phyloP scores from a whole-genome alignment of 768 basidiomycete genomes.

The Rhizopogon sp. region DNA sequence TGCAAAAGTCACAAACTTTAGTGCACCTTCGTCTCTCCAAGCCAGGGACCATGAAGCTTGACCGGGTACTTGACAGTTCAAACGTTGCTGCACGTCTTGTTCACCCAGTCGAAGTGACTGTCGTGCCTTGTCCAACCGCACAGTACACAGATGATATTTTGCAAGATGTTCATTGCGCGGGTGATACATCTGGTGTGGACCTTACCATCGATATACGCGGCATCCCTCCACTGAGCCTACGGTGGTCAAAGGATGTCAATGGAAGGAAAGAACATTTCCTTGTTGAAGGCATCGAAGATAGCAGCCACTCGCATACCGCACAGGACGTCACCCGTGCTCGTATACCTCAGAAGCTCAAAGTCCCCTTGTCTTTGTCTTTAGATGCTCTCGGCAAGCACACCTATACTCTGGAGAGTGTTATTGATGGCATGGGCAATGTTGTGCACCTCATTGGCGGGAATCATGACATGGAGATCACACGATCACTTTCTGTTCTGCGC shows the following conservation, averaged over 20 bases:
- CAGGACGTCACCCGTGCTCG: slow-evolving; percentile 19
- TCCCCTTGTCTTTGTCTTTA: slow-evolving; percentile 65
- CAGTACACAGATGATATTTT: slow-evolving; percentile 48
- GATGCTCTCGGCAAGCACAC: slow-evolving; percentile 61
- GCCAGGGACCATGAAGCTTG: slow-evolving; percentile 73
- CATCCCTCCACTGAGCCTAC: slow-evolving; percentile 71
- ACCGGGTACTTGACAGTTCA: slow-evolving; percentile 65
- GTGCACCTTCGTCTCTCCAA: slow-evolving; percentile 66
- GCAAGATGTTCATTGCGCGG: slow-evolving; percentile 60
- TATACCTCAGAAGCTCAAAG: slow-evolving; percentile 51
- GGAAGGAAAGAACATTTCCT: slow-evolving; percentile 64
- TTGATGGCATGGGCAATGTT: slow-evolving; percentile 78
- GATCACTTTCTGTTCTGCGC: slow-evolving; percentile 66
- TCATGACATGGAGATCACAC: slow-evolving; percentile 41
- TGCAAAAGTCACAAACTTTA: slow-evolving; percentile 74
- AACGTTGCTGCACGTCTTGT: slow-evolving; percentile 72
- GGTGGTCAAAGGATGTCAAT: slow-evolving; percentile 69
- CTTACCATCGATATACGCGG: slow-evolving; percentile 64
- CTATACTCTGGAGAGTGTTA: slow-evolving; percentile 75
- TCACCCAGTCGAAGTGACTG: slow-evolving; percentile 54
- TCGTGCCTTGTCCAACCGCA: slow-evolving; percentile 81
- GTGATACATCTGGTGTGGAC: slow-evolving; percentile 53
- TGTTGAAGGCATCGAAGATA: slow-evolving; percentile 80
- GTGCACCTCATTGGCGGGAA: slow-evolving; percentile 41
- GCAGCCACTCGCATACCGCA: slow-evolving; percentile 31